Percentiles rank a stretch among this genome's conserved stretches.
Conservation (phyloP, 225 moss, liverwort and hornwort species). For the Bryum argenteum region DNA sequence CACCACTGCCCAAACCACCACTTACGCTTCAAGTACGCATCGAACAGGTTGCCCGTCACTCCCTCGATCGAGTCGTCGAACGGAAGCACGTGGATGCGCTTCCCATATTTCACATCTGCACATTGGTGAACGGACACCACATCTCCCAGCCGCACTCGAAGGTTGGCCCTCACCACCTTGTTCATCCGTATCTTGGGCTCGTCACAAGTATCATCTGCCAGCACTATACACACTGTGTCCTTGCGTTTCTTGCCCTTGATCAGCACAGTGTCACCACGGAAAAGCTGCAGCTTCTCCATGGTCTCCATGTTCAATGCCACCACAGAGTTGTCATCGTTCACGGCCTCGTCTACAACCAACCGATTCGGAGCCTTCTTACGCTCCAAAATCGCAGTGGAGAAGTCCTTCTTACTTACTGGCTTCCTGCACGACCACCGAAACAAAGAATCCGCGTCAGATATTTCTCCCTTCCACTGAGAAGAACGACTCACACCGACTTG, state of each 20-base stretch:
- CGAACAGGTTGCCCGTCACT: constrained; percentile 87
- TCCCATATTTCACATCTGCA: constrained; percentile 94
- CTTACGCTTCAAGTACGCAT: constrained; percentile 90
- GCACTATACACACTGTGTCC: constrained; percentile 91
- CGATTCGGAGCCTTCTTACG: constrained; percentile 95
- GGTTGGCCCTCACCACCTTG: constrained; percentile 90
- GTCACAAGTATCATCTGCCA: constrained; percentile 90
- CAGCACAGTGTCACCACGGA: constrained; percentile 83
- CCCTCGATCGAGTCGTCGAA: constrained; percentile 95
- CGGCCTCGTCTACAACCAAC: constrained; percentile 83
- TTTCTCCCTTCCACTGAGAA: background rate
- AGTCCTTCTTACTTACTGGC: constrained; percentile 70
- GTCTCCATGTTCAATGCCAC: constrained; percentile 89
- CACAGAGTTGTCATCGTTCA: constrained; percentile 90
- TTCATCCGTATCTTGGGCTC: constrained; percentile 92
- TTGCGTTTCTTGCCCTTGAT: constrained; percentile 98
- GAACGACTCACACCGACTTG: background rate
- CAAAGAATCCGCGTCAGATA: background rate
- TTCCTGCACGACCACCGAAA: constrained; percentile 40
- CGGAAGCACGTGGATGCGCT: constrained; percentile 91
- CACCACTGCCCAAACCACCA: background rate
- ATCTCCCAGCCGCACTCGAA: constrained; percentile 84
- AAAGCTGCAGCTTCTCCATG: constrained; percentile 90
- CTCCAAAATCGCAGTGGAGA: constrained; percentile 89
- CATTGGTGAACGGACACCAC: constrained; percentile 94